Base-by-base conservation (phyloP, 148 eudicot species). In the Spergularia marina region DNA sequence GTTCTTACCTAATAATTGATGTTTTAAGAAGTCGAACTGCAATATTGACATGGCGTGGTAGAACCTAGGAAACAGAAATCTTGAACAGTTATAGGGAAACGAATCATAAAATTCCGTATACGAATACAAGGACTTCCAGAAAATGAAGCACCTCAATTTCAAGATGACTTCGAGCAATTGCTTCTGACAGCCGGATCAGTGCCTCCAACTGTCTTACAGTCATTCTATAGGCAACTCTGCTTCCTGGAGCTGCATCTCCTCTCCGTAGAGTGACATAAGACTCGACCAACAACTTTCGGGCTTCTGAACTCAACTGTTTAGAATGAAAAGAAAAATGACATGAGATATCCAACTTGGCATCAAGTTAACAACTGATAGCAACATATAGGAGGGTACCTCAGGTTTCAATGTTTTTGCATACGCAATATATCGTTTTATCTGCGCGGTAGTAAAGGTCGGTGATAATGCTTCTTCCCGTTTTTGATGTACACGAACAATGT, bases 161-260 rank as follows among this genome's bases (percentile, higher is more conserved):
- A 77, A 95, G 70, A 81, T 89, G 75, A 77, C 92, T 74, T 66
- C 97, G 82, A 69, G 99, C 99, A 84, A 92, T 86, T 56, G 99
- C 97, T 80, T 95, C 99, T 69, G 98, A 95, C 21, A 95, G 90
- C 74, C 99, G 85, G 83, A 95, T 84, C 75, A 95, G 81, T 67
- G 98, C 98, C 87, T 95, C 99, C 58, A 95, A 88, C 77, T 95
- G 99, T 78, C 99, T 90, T 51, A 95, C 98, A 13, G 99, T 95
- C 99, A 95, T 95, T 68, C 99, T 89, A 83, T 92, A 95, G 71
- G 99, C 99, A 83, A 92, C 97, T 84, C 91, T 88, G 70, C 90
- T 91, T 44, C 99, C 98, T 40, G 99, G 99, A 74, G 97, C 78
- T 30, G 97, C 83, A 81, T 95, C 98, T 53, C 94, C 97, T 85